Base-by-base conservation (phyloP, 108 stramenopile genomes). In the Craspedostauros australis region DNA sequence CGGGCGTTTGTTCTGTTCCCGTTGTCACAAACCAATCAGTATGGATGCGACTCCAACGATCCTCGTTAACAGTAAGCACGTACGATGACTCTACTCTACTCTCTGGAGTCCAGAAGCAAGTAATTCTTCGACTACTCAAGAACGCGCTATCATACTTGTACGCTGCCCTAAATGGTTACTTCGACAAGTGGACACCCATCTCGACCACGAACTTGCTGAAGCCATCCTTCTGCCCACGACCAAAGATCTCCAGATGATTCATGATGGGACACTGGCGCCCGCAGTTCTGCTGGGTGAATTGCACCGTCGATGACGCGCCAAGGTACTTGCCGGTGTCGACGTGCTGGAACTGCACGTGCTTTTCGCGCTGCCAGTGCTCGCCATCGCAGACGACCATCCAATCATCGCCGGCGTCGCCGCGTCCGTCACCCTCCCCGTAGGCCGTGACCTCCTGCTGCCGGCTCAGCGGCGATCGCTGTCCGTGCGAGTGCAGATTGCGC, bases 191-290 rank as follows among this genome's bases (percentile, higher is more conserved):
- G 12, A 92, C 78, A 7, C 90, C 91, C 46, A 72, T 22, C 18
- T 84, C 82, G 0, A 69, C 82, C 39, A 70, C 70, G 65, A 82
- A 79, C 24, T 67, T 39, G 9, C 66, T 67, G 49, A 77, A 72
- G 26, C 65, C 42, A 62, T 92, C 91, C 46, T 72, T 72, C 1
- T 29, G 33, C 18, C 49, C 24, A 31, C 91, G 72, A 29, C 72
- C 78, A 69, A 86, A 86, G 0, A 69, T 77, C 60, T 92, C 91
- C 37, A 86, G 38, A 54, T 92, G 79, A 59, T 85, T 75, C 67
- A 92, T 39, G 37, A 92, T 88, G 0, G 91, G 86, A 57, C 91
- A 92, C n/a, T 74, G 51, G 46, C 79, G 57, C 23, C 89, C 89
- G 59, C 91, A 92, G 50, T 85, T 92, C 24, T 70, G 62, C 29